Conservation (phyloP, 768 basidiomycete genomes). For the Suillus lakei region DNA sequence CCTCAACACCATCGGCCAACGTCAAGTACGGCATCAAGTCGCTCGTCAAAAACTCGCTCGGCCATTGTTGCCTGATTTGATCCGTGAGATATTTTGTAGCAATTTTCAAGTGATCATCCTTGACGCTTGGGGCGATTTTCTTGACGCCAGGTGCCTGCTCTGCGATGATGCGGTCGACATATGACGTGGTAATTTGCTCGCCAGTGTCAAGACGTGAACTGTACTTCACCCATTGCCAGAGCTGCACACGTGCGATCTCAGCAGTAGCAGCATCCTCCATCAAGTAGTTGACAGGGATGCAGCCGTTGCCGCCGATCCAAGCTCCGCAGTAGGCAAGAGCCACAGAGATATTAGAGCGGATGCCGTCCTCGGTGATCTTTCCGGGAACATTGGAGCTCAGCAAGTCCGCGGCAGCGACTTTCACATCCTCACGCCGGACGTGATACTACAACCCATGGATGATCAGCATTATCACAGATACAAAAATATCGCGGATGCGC, state of each 20-base stretch:
- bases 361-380: constrained; percentile 85
- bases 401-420: constrained; percentile 84
- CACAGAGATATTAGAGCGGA: constrained; percentile 86
- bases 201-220: constrained; percentile 69
- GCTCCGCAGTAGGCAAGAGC: constrained; percentile 91
- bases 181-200: constrained; percentile 67
- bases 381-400: constrained; percentile 84
- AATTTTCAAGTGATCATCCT: constrained; percentile 73
- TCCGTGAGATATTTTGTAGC: constrained; percentile 78
- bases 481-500: constrained; percentile 14
- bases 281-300: constrained; percentile 93
- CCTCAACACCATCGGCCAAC: constrained; percentile 72
- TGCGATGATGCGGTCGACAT: constrained; percentile 65
- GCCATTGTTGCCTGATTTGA: constrained; percentile 82
- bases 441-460: constrained; percentile 66
- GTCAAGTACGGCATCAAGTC: constrained; percentile 92
- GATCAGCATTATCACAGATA: background rate
- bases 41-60: constrained; percentile 95
- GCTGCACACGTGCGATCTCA: constrained; percentile 95
- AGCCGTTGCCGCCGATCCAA: constrained; percentile 98
- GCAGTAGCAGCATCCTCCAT: constrained; percentile 99
- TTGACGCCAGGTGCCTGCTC: constrained; percentile 69
- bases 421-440: constrained; percentile 89
- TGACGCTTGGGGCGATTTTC: constrained; percentile 65
- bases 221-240: constrained; percentile 98